A percentile compares a stretch with the other conserved stretches of the same genome.
Conservation (phyloP, 306 rosid genomes). For the Vicia sativa region DNA sequence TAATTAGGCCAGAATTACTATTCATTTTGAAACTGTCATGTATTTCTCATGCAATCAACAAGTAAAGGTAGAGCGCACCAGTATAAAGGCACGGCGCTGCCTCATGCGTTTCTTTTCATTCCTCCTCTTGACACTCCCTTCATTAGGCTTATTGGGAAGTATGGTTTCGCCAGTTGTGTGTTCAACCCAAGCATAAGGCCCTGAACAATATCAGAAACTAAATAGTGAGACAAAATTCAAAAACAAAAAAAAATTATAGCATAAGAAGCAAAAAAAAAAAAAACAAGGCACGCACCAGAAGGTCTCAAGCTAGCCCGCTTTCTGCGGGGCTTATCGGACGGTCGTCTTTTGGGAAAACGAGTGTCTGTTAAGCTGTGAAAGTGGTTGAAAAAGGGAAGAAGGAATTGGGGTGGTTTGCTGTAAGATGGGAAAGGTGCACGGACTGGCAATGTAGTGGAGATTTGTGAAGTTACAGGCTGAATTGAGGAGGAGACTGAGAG, state of each 20-base stretch:
- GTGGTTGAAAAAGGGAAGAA: constrained; percentile 49
- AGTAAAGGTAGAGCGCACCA: constrained; percentile 53
- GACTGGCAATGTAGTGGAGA: constrained; percentile 25
- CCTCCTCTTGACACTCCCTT: constrained; percentile 88
- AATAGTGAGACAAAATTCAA: background rate
- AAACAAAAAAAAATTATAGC: background rate
- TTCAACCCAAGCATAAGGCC: constrained; percentile 83
- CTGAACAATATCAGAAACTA: constrained; percentile 39
- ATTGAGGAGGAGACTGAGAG: constrained; percentile 42
- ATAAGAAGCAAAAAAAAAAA: background rate
- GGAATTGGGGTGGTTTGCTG: constrained; percentile 47
- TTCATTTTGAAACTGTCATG: constrained; percentile 8
- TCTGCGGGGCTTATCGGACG: constrained; percentile 65
- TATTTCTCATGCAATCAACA: constrained; percentile 1
- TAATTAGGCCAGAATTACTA: constrained; percentile 15
- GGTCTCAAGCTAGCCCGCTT: constrained; percentile 80
- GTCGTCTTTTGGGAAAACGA: constrained; percentile 80
- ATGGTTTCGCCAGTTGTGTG: constrained; percentile 71
- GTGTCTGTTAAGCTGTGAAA: constrained; percentile 84
- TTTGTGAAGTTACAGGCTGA: constrained; percentile 35
- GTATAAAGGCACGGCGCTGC: constrained; percentile 75
- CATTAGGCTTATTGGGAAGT: constrained; percentile 74
- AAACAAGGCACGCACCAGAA: constrained; percentile 46
- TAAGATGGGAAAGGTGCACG: constrained; percentile 34
- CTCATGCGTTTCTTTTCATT: constrained; percentile 89